These are phyloP conservation scores for Pseudotulostoma volvatum DNA, from an alignment of 495 filamentous ascomycete species.

Conservation along the genomic window DNA sequence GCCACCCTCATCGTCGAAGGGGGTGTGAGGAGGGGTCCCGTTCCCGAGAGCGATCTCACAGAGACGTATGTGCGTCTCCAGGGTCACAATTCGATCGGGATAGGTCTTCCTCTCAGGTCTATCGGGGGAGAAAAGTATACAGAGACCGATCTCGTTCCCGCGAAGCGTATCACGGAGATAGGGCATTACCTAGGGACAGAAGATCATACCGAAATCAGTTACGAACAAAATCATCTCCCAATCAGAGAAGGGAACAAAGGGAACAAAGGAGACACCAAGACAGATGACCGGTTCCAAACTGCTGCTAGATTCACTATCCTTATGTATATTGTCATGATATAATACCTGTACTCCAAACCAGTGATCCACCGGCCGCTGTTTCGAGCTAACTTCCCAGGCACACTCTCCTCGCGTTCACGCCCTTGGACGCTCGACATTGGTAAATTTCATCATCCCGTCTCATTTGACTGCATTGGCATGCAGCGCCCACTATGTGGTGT, in stretches of 20 bases:
- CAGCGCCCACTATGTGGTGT: no score
- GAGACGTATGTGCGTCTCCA: background rate
- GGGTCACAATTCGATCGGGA: background rate
- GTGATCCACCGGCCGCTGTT: no score
- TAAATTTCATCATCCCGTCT: no score
- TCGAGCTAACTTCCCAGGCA: no score
- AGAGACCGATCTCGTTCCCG: slow-evolving; percentile 15
- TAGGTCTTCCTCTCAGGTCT: background rate
- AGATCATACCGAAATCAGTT: slow-evolving; percentile 14
- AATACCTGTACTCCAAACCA: no score
- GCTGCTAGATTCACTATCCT: no score
- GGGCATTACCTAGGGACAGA: slow-evolving; percentile 9
- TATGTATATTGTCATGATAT: no score
- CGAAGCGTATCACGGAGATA: slow-evolving; percentile 11
- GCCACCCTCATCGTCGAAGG: slow-evolving; percentile 31
- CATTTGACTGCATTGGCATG: no score
- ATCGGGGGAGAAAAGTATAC: slow-evolving; percentile 7
- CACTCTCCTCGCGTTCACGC: no score
- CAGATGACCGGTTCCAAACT: no score
- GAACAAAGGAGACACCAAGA: slow-evolving; percentile 20
- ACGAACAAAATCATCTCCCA: slow-evolving; percentile 19
- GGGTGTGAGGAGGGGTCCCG: slow-evolving; percentile 21
- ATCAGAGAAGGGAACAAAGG: no score
- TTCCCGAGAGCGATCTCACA: slow-evolving; percentile 11
- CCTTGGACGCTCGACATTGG: no score